A percentile compares a stretch with the other conserved stretches of the same genome.
phyloP scores from a whole-genome alignment of 2,329 filamentous ascomycete genomes.

The Aspergillus jensenii region DNA sequence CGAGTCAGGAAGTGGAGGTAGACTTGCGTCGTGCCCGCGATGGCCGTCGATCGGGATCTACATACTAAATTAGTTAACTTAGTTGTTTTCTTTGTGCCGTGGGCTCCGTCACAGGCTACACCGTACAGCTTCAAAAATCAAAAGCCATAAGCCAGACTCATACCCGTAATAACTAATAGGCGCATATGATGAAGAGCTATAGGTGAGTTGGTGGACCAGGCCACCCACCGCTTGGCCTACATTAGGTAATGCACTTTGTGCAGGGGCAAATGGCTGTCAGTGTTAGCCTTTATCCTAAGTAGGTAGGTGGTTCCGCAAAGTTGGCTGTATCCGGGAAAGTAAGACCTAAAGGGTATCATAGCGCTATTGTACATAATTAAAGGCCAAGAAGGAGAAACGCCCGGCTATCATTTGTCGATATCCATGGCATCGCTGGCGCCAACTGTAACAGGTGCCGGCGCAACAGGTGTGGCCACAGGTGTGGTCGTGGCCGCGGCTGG shows the following conservation, averaged over 20 bases:
- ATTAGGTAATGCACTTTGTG: not conserved
- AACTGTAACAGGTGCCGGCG: conserved; percentile 3
- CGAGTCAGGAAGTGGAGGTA: too few species aligned
- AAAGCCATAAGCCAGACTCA: too few species aligned
- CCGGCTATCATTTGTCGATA: conserved; percentile 17
- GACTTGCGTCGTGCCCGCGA: not conserved
- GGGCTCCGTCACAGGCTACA: too few species aligned
- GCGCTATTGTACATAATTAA: conserved; percentile 9
- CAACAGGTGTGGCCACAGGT: not conserved
- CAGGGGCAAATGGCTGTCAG: not conserved
- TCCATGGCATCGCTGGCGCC: conserved; percentile 18
- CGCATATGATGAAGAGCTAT: not conserved
- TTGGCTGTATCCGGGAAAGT: not conserved
- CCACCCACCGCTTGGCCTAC: not conserved
- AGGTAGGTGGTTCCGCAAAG: not conserved
- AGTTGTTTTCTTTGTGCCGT: too few species aligned
- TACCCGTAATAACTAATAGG: not conserved
- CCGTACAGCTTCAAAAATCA: too few species aligned
- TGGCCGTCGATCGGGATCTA: not conserved
- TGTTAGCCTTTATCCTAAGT: not conserved
- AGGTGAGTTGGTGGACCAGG: too few species aligned
- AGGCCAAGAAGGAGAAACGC: not conserved
- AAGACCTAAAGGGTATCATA: conserved; percentile 5
- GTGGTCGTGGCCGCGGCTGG: conserved; percentile 3
- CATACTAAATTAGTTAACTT: not conserved